These are phyloP conservation scores for Colletotrichum sp. DNA, from an alignment of 2,329 filamentous ascomycete species.

Conservation along the genomic window DNA sequence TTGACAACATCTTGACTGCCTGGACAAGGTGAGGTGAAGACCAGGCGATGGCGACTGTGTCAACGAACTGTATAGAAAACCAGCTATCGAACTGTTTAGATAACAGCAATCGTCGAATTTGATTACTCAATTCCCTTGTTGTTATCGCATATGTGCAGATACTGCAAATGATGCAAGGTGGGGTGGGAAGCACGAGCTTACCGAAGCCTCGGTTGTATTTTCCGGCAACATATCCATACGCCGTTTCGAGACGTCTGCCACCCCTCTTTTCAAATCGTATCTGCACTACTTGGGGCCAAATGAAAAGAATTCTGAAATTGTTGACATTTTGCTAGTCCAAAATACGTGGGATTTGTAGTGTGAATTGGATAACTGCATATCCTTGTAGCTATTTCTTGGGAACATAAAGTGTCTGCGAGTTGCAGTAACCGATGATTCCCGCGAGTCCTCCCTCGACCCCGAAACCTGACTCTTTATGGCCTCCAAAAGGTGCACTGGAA, in stretches of 20 bases:
- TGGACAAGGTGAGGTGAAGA: neutral
- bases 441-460: neutral
- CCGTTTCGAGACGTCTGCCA: neutral
- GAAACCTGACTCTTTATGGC: neutral
- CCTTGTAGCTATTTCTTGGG: neutral
- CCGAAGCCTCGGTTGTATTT: neutral
- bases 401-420: neutral
- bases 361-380: neutral
- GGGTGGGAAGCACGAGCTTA: neutral
- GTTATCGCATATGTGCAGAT: neutral
- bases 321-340: too few species aligned
- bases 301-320: neutral
- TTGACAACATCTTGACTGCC: neutral
- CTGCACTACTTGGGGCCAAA: neutral
- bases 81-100: neutral
- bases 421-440: neutral
- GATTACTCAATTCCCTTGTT: neutral
- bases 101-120: neutral
- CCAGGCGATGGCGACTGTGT: neutral
- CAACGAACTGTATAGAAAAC: neutral
- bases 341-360: neutral
- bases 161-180: neutral
- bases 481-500: neutral
- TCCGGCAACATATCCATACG: neutral
- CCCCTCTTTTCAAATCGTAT: neutral